phyloP scores from a whole-genome alignment of 352 stramenopile species.

The Aphanomyces astaci region DNA sequence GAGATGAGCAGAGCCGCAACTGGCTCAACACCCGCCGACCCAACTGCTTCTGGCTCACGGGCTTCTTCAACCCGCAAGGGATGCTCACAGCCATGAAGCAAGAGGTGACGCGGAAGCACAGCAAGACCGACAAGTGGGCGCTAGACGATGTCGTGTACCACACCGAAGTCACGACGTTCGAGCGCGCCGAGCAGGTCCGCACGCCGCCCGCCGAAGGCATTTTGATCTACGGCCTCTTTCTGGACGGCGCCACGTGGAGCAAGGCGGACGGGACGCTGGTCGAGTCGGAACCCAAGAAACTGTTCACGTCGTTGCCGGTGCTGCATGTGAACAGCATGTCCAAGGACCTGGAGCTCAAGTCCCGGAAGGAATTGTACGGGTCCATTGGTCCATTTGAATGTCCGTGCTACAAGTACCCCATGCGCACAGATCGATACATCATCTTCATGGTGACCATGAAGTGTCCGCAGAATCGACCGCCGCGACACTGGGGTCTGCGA shows the following conservation, averaged over 20 bases:
- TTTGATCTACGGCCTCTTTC: conserved; percentile 96
- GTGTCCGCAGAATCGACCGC: conserved; percentile 79
- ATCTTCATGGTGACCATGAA: conserved; percentile 95
- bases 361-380: conserved; percentile 90
- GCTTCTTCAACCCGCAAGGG: conserved; percentile 97
- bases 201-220: conserved; percentile 89
- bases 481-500: conserved; percentile 91
- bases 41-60: conserved; percentile 95
- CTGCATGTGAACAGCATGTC: conserved; percentile 94
- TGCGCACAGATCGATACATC: conserved; percentile 92
- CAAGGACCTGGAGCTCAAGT: conserved; percentile 89
- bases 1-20: conserved; percentile 92
- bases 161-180: conserved; percentile 93
- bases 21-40: conserved; percentile 94
- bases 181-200: conserved; percentile 86
- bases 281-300: conserved; percentile 94
- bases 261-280: conserved; percentile 90
- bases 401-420: conserved; percentile 96
- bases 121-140: conserved; percentile 95
- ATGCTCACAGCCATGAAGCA: conserved; percentile 99
- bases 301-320: conserved; percentile 94
- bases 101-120: conserved; percentile 95
- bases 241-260: conserved; percentile 95
- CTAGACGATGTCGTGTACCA: conserved; percentile 98
- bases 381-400: conserved; percentile 89